Percentiles rank a stretch among this genome's conserved stretches.
These are phyloP conservation scores for Ophiocordyceps robertsii DNA, from an alignment of 2,329 filamentous ascomycete genomes.

Conservation along the genomic window DNA sequence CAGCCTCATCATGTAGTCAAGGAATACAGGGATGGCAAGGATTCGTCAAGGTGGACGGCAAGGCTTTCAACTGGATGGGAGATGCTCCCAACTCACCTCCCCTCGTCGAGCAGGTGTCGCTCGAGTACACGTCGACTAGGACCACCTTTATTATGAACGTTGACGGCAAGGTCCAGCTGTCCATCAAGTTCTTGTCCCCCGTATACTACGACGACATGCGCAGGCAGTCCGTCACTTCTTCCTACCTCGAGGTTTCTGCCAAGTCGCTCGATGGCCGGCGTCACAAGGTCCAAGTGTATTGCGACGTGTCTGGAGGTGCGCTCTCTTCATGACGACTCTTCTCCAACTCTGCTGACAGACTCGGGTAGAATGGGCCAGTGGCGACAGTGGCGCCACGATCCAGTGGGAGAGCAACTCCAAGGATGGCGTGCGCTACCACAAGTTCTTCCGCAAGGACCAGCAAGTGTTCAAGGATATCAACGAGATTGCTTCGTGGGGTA, in stretches of 20 bases:
- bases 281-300: conserved; percentile 58
- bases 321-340: neutral
- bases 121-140: conserved; percentile 59
- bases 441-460: conserved; percentile 46
- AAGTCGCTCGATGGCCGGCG: conserved; percentile 44
- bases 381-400: conserved; percentile 39
- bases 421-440: conserved; percentile 48
- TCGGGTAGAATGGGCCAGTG: conserved; percentile 54
- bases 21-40: conserved; percentile 51
- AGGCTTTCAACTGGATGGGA: conserved; percentile 56
- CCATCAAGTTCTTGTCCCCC: conserved; percentile 57
- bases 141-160: conserved; percentile 58
- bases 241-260: conserved; percentile 54
- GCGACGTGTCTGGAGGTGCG: conserved; percentile 44
- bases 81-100: conserved; percentile 28
- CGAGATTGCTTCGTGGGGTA: conserved; percentile 72
- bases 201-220: conserved; percentile 52
- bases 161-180: conserved; percentile 46
- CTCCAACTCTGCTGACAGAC: conserved; percentile 25
- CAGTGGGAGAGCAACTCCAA: conserved; percentile 46
- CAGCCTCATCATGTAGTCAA: conserved; percentile 16
- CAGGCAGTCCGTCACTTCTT: conserved; percentile 56
- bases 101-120: conserved; percentile 45
- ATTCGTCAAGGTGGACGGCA: conserved; percentile 53
- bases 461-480: conserved; percentile 51